These are phyloP conservation scores for Telopea speciosissima DNA, from an alignment of 177 flowering plant genomes.

Conservation along the genomic window DNA sequence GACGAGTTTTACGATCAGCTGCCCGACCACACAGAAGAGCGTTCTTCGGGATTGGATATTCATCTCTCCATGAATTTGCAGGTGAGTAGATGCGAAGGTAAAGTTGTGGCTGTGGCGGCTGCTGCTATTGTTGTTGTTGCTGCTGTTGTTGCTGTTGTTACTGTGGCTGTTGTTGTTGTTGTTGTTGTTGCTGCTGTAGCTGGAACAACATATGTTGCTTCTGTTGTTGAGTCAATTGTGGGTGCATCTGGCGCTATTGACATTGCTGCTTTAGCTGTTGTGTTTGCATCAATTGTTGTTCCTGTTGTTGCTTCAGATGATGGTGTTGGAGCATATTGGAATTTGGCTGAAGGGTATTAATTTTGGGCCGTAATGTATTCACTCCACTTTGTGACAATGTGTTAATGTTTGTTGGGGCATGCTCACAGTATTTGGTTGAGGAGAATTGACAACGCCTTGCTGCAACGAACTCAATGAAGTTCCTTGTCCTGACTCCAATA, in stretches of 20 bases:
- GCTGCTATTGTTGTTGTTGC: constrained; percentile 32
- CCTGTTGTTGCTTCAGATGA: constrained; percentile 50
- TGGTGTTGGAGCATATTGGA: constrained; percentile 55
- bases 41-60: no score
- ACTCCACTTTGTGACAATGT: constrained; percentile 49
- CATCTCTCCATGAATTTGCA: no score
- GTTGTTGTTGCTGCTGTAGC: constrained; percentile 34
- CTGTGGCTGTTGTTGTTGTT: constrained; percentile 42
- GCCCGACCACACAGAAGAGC: no score
- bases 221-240: constrained; percentile 36
- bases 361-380: constrained; percentile 45
- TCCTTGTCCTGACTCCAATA: constrained; percentile 63
- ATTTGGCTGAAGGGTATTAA: constrained; percentile 47
- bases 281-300: constrained; percentile 42
- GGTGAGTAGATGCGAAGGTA: no score
- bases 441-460: constrained; percentile 39
- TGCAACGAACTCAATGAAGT: constrained; percentile 42
- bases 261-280: constrained; percentile 51
- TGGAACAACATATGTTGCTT: constrained; percentile 25
- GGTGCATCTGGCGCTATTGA: constrained; percentile 49
- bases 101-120: no score
- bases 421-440: constrained; percentile 54
- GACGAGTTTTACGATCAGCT: no score
- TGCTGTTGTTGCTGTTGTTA: constrained; percentile 40
- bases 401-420: constrained; percentile 48